These are phyloP conservation scores for Aspergillus sp. DNA, from an alignment of 2,329 filamentous ascomycete genomes.

Conservation along the genomic window DNA sequence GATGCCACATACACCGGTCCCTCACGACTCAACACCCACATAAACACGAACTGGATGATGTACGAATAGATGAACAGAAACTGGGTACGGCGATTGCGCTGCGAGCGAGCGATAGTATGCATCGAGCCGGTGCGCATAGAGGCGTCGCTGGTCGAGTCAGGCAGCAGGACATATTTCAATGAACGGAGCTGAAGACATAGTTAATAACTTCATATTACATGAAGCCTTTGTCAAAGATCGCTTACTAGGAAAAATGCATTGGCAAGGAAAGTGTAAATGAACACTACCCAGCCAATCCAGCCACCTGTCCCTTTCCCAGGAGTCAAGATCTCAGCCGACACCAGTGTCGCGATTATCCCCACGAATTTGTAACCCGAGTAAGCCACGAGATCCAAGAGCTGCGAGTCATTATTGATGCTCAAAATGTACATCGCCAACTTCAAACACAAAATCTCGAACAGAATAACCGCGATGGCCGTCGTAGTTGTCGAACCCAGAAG, in stretches of 20 bases:
- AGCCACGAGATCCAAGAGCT: slow-evolving; percentile 85
- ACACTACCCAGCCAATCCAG: slow-evolving; percentile 81
- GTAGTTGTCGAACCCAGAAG: slow-evolving; percentile 83
- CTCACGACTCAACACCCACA: slow-evolving; percentile 66
- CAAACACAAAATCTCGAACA: slow-evolving; percentile 80
- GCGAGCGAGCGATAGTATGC: slow-evolving; percentile 69
- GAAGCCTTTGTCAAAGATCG: no score
- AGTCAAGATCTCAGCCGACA: slow-evolving; percentile 68
- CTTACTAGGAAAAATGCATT: slow-evolving; percentile 89
- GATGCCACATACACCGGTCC: slow-evolving; percentile 27
- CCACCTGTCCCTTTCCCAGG: slow-evolving; percentile 74
- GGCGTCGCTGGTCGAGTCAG: slow-evolving; percentile 63
- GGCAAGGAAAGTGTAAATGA: slow-evolving; percentile 83
- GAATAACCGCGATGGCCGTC: slow-evolving; percentile 70
- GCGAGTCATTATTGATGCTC: slow-evolving; percentile 86
- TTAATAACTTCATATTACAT: neutral
- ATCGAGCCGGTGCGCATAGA: slow-evolving; percentile 52
- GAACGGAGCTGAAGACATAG: slow-evolving; percentile 64
- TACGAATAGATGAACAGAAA: slow-evolving; percentile 94
- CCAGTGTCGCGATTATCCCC: slow-evolving; percentile 82
- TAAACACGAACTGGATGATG: slow-evolving; percentile 85
- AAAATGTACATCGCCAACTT: slow-evolving; percentile 91
- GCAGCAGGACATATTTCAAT: slow-evolving; percentile 88
- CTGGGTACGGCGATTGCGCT: slow-evolving; percentile 79
- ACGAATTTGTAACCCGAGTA: slow-evolving; percentile 99